Evolutionary conservation across 805 yeast genomes (phyloP).

Genomic region (Metschnikowia kofuensis): DNA sequence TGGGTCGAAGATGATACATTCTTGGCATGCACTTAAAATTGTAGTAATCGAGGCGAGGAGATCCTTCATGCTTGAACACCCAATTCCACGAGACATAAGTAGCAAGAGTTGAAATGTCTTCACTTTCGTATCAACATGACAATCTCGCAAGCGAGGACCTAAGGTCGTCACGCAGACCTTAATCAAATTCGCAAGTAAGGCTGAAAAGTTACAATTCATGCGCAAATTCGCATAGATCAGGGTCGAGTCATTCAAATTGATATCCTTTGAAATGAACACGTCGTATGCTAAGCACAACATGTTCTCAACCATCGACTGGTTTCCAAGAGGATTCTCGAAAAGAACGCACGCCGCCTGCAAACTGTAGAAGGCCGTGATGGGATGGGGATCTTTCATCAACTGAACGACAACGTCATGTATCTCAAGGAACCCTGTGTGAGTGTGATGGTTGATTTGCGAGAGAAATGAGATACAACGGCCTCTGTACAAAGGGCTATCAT

Average conservation of each 20-base stretch:
- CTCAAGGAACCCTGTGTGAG: conserved; percentile 32
- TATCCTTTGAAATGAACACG: conserved; percentile 33
- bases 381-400: conserved; percentile 77
- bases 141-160: conserved; percentile 37
- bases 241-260: conserved; percentile 36
- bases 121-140: conserved; percentile 16
- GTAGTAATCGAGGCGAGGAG: conserved; percentile 22
- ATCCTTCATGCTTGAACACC: conserved; percentile 27
- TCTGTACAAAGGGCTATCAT: conserved; percentile 61
- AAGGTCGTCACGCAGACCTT: conserved; percentile 32
- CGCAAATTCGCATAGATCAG: conserved; percentile 34
- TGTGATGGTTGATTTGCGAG: conserved; percentile 27
- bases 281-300: conserved; percentile 31
- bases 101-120: conserved; percentile 28
- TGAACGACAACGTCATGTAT: conserved; percentile 58
- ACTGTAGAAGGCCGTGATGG: conserved; percentile 74
- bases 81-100: conserved; percentile 31
- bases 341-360: conserved; percentile 56
- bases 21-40: conserved; percentile 31
- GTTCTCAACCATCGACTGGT: conserved; percentile 40
- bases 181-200: conserved; percentile 23
- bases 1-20: conserved; percentile 38
- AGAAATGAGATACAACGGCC: conserved; percentile 33
- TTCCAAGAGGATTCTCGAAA: conserved; percentile 54
- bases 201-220: conserved; percentile 30